Evolutionary conservation across 129 eudicot species (phyloP).

Genomic region (Mikania micrantha): DNA sequence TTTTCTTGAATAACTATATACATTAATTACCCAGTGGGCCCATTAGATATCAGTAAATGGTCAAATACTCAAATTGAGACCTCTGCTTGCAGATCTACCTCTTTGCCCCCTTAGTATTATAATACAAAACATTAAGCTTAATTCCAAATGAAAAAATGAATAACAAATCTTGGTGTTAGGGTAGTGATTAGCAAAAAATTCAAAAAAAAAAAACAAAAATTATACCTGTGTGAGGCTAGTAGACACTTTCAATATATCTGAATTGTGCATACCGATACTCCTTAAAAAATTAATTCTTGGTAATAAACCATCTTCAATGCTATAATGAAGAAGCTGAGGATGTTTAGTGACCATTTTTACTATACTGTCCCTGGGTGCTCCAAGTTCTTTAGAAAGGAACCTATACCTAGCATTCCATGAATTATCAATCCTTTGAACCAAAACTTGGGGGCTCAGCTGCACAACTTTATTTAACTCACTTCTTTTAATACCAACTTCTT

Average conservation of each 20-base stretch:
- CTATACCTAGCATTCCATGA: constrained; percentile 69
- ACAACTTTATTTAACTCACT: constrained; percentile 82
- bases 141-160: background rate
- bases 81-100: background rate
- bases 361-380: constrained; percentile 75
- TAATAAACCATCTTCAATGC: constrained; percentile 82
- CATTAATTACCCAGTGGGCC: background rate
- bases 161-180: background rate
- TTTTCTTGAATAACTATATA: background rate
- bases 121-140: background rate
- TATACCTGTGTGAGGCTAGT: constrained; percentile 90
- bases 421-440: constrained; percentile 77
- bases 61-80: background rate
- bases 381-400: constrained; percentile 74
- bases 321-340: constrained; percentile 92
- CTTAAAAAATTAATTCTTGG: constrained; percentile 86
- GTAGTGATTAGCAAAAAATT: background rate
- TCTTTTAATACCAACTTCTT: constrained; percentile 83
- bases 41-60: background rate
- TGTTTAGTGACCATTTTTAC: constrained; percentile 94
- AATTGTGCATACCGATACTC: constrained; percentile 82
- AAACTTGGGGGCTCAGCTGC: constrained; percentile 87
- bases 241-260: constrained; percentile 74
- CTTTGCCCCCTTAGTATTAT: background rate
- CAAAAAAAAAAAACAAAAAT: constrained; percentile 3